Conservation (phyloP, 2,329 filamentous ascomycete species). For the Penicillium frequentans region DNA sequence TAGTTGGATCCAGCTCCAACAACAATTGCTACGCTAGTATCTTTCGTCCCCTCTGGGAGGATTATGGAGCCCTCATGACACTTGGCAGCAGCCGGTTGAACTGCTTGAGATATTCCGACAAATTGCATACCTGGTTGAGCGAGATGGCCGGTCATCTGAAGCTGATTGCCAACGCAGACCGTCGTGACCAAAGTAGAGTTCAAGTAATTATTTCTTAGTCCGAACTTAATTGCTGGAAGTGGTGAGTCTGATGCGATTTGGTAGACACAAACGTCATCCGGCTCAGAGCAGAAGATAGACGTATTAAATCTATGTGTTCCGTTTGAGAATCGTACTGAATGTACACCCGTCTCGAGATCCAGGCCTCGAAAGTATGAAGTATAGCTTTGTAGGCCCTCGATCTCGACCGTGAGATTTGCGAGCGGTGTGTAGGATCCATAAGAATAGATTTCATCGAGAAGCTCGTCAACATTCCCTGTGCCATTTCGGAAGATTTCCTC, state of each 20-base stretch:
- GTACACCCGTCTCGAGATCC: conserved; percentile 13
- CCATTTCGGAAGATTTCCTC: conserved; percentile 24
- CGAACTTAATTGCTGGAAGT: conserved; percentile 45
- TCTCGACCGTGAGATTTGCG: conserved; percentile 23
- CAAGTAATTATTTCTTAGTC: conserved; percentile 45
- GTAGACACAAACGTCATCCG: conserved; percentile 45
- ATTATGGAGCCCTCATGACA: not conserved
- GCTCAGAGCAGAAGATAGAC: conserved; percentile 28
- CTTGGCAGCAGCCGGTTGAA: not conserved
- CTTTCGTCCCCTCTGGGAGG: not conserved
- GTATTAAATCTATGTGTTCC: not conserved
- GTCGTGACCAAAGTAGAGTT: conserved; percentile 26
- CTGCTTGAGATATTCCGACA: conserved; percentile 18
- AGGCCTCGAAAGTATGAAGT: conserved; percentile 17
- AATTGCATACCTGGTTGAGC: conserved; percentile 19
- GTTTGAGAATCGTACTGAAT: conserved; percentile 3
- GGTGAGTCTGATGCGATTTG: conserved; percentile 25
- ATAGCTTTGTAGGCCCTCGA: conserved; percentile 5
- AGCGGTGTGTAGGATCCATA: conserved; percentile 25
- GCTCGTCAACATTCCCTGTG: conserved; percentile 17
- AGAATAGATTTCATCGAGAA: conserved; percentile 11
- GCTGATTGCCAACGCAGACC: conserved; percentile 31
- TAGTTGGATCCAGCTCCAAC: conserved; percentile 49
- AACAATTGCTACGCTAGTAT: conserved; percentile 33
- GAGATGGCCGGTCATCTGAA: not conserved